phyloP scores from a whole-genome alignment of 2,329 filamentous ascomycete genomes.

The Mycocentrospora acerina region DNA sequence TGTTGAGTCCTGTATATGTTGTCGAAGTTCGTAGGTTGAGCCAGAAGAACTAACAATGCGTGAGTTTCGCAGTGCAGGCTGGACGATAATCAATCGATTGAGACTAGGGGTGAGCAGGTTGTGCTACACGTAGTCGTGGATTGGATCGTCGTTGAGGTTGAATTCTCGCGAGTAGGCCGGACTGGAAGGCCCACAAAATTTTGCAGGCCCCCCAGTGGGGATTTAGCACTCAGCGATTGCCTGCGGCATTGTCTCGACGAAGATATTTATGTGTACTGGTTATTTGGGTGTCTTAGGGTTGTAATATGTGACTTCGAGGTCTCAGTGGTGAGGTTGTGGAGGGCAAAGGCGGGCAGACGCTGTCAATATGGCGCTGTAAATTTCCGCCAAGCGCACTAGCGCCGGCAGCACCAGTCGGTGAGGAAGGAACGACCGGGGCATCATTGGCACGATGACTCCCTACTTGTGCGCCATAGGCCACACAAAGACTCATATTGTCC shows the following conservation, averaged over 20 bases:
- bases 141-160: constrained; percentile 53
- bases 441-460: constrained; percentile 24
- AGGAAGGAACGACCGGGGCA: constrained; percentile 14
- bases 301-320: constrained; percentile 44
- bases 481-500: constrained; percentile 11
- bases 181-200: constrained; percentile 64
- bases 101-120: constrained; percentile 32
- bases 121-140: constrained; percentile 38
- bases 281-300: constrained; percentile 20
- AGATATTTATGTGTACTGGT: constrained; percentile 32
- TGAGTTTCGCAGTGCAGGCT: constrained; percentile 31
- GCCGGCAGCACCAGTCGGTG: constrained; percentile 20
- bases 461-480: constrained; percentile 12
- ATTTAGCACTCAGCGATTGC: constrained; percentile 73
- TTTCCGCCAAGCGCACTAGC: constrained; percentile 14
- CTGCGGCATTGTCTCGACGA: constrained; percentile 52
- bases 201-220: constrained; percentile 70
- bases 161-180: constrained; percentile 78
- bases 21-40: constrained; percentile 38
- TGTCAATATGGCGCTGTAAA: constrained; percentile 23
- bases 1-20: constrained; percentile 33
- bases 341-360: constrained; percentile 31
- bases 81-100: constrained; percentile 36
- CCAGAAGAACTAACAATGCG: constrained; percentile 36
- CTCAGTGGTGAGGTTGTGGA: constrained; percentile 30